Percentiles rank a stretch among this genome's conserved stretches.
phyloP scores from a whole-genome alignment of 2,329 filamentous ascomycete species.

The Neocucurbitaria cava region DNA sequence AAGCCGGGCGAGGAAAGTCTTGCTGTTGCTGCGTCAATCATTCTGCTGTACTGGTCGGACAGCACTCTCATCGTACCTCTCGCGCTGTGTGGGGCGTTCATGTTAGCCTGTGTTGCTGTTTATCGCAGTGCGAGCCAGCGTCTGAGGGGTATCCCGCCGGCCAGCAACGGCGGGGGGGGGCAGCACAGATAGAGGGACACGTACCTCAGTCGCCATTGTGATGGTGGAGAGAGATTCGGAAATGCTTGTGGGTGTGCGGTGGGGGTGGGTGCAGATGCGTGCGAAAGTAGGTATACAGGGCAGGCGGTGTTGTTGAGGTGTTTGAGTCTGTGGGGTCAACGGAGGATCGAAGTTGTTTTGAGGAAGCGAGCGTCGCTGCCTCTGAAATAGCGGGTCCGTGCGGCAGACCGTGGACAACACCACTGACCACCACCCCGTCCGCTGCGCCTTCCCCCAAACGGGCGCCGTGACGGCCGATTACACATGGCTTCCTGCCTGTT shows the following conservation, averaged over 20 bases:
- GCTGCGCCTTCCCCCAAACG: slow-evolving; percentile 31
- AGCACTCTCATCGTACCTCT: slow-evolving; percentile 52
- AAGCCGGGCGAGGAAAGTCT: slow-evolving; percentile 99
- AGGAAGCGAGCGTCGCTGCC: slow-evolving; percentile 39
- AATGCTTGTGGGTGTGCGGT: slow-evolving; percentile 19
- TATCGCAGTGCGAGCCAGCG: slow-evolving; percentile 42
- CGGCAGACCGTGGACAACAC: slow-evolving; percentile 23
- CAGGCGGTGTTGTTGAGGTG: slow-evolving; percentile 29
- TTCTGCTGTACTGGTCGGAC: slow-evolving; percentile 12
- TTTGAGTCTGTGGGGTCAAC: slow-evolving; percentile 28
- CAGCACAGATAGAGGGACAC: slow-evolving; percentile 48
- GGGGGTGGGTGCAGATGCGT: slow-evolving; percentile 29
- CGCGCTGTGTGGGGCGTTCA: slow-evolving; percentile 50
- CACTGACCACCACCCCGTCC: slow-evolving; percentile 28
- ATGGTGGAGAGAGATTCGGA: slow-evolving; percentile 21
- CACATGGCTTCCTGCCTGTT: slow-evolving; percentile 22
- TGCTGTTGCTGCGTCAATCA: slow-evolving; percentile 55
- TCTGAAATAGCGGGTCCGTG: slow-evolving; percentile 18
- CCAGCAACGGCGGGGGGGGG: slow-evolving; percentile 46
- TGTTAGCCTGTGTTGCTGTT: slow-evolving; percentile 47
- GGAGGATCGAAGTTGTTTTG: slow-evolving; percentile 38
- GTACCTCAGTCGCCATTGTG: slow-evolving; percentile 70
- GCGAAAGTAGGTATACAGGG: slow-evolving; percentile 34
- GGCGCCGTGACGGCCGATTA: slow-evolving; percentile 18
- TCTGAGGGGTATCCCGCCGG: slow-evolving; percentile 51